Evolutionary conservation across 345 rosid species (phyloP).

Genomic region (Populus tremula): DNA sequence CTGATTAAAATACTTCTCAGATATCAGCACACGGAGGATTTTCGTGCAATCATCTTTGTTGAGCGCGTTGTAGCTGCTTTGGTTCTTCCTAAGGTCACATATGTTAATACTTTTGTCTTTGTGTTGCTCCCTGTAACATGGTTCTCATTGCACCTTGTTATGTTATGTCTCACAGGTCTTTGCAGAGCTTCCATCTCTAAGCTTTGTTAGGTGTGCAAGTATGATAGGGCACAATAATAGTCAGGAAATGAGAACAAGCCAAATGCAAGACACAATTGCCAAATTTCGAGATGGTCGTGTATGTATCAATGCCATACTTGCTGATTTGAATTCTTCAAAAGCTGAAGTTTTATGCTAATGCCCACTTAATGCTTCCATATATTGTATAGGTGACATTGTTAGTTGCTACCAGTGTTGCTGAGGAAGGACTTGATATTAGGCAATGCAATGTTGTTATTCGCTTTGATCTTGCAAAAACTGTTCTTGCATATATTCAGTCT

Average conservation of each 20-base stretch:
- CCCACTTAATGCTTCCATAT: constrained; percentile 17
- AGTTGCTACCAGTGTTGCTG: constrained; percentile 99
- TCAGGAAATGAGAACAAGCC: constrained; percentile 90
- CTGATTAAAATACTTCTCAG: constrained; percentile 75
- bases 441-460: constrained; percentile 99
- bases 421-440: constrained; percentile 98
- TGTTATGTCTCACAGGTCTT: constrained; percentile 57
- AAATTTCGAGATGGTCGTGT: constrained; percentile 97
- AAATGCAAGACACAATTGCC: constrained; percentile 92
- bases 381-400: constrained; percentile 70
- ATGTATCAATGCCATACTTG: constrained; percentile 30
- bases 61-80: constrained; percentile 97
- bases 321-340: neutral
- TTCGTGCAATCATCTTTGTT: constrained; percentile 97
- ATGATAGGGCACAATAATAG: constrained; percentile 96
- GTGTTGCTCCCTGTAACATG: neutral
- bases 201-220: constrained; percentile 83
- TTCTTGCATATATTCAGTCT: constrained; percentile 94
- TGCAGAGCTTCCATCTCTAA: constrained; percentile 85
- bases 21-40: constrained; percentile 87
- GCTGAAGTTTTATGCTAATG: constrained; percentile 3
- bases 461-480: constrained; percentile 99
- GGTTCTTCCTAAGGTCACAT: constrained; percentile 92
- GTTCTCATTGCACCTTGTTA: constrained; percentile 5
- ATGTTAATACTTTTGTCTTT: neutral